Percentiles rank a stretch among this genome's conserved stretches.
Evolutionary conservation across 768 basidiomycete species (phyloP).

Genomic region (Boletus sensibilis): DNA sequence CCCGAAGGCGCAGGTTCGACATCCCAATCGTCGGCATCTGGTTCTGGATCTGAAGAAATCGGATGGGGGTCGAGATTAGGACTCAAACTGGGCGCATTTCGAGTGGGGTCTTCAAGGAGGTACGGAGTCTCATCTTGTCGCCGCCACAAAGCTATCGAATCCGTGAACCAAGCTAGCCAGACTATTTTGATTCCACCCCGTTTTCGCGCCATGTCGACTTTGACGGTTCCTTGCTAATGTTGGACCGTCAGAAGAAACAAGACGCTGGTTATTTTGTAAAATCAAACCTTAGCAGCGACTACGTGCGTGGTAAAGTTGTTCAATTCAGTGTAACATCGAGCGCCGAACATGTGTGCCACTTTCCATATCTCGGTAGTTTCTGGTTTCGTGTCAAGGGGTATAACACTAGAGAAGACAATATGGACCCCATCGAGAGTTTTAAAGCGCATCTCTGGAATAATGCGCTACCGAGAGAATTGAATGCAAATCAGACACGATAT

Average conservation of each 20-base stretch:
- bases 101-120: constrained; percentile 61
- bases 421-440: constrained; percentile 76
- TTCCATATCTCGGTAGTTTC: constrained; percentile 84
- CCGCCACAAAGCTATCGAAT: constrained; percentile 86
- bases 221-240: constrained; percentile 79
- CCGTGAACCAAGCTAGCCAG: constrained; percentile 86
- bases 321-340: constrained; percentile 71
- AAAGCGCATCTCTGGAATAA: constrained; percentile 79
- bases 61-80: constrained; percentile 48
- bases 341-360: constrained; percentile 86
- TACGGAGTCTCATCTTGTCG: constrained; percentile 79
- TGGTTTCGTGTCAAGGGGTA: constrained; percentile 82
- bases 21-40: constrained; percentile 70
- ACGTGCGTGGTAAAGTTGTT: constrained; percentile 76
- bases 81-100: constrained; percentile 39
- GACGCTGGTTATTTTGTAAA: background rate
- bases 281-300: constrained; percentile 78
- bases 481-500: background rate
- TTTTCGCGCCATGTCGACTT: constrained; percentile 80
- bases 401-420: constrained; percentile 92
- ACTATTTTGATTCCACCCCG: constrained; percentile 82
- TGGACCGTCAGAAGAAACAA: constrained; percentile 4
- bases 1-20: constrained; percentile 38
- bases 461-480: constrained; percentile 48
- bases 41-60: constrained; percentile 65